Percentiles rank a stretch among this genome's conserved stretches.
Conservation (phyloP, 2,329 filamentous ascomycete species). For the Fusarium scirpi region DNA sequence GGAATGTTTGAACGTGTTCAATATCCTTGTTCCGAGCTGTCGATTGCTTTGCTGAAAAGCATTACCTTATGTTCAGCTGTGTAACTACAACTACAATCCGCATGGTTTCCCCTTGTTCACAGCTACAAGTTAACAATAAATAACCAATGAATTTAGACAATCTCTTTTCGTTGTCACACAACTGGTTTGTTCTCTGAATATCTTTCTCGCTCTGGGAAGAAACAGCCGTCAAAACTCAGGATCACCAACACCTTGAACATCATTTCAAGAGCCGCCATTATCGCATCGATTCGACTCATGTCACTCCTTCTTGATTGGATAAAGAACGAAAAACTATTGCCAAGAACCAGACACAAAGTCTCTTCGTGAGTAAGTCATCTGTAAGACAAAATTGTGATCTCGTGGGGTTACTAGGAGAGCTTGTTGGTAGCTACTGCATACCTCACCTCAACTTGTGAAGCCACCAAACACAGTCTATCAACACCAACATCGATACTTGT, state of each 20-base stretch:
- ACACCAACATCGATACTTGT: neutral
- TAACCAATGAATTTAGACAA: neutral
- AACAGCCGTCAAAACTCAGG: too few relatives aligned
- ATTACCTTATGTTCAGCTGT: neutral
- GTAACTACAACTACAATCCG: neutral
- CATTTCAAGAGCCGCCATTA: neutral
- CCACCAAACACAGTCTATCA: neutral
- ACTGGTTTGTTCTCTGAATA: neutral
- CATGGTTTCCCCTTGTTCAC: neutral
- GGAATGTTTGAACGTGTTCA: neutral
- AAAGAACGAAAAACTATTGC: neutral
- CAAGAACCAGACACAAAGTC: neutral
- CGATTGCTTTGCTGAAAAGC: neutral
- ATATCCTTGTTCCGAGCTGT: neutral
- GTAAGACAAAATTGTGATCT: neutral
- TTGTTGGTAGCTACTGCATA: neutral
- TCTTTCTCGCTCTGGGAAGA: too few relatives aligned
- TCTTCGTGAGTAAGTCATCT: neutral
- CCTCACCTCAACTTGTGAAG: neutral
- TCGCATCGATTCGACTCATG: neutral
- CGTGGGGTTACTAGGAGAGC: neutral
- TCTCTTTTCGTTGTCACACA: neutral
- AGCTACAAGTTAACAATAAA: neutral
- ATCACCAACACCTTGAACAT: neutral
- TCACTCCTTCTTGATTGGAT: neutral